Conservation (phyloP, 2,329 filamentous ascomycete species). For the Penicillium sp. region DNA sequence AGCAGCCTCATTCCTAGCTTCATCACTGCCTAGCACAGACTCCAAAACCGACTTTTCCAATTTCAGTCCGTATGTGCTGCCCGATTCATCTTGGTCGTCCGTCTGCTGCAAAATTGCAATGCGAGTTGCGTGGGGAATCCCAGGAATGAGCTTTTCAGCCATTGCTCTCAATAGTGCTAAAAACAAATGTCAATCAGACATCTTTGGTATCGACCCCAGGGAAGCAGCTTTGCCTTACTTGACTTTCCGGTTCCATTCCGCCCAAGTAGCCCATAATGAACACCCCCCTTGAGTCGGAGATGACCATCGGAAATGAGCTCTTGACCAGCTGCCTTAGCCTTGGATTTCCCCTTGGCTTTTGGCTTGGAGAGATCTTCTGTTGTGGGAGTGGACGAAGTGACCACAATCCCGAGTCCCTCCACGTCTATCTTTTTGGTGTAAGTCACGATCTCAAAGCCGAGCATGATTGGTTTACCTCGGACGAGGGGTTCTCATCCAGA, state of each 20-base stretch:
- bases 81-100: slow-evolving; percentile 31
- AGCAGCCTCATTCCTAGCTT: slow-evolving; percentile 54
- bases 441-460: not conserved
- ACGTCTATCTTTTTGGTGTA: slow-evolving; percentile 60
- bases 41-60: slow-evolving; percentile 59
- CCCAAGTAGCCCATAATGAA: slow-evolving; percentile 76
- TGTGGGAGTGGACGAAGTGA: slow-evolving; percentile 47
- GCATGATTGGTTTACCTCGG: slow-evolving; percentile 48
- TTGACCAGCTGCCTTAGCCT: slow-evolving; percentile 51
- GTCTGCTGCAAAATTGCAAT: slow-evolving; percentile 72
- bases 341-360: slow-evolving; percentile 46
- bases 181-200: not conserved
- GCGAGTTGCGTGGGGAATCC: slow-evolving; percentile 66
- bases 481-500: slow-evolving; percentile 54
- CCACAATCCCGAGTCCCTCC: slow-evolving; percentile 70
- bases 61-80: slow-evolving; percentile 6
- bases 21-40: slow-evolving; percentile 61
- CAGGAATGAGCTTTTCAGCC: slow-evolving; percentile 75
- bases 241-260: slow-evolving; percentile 84
- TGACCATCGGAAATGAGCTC: slow-evolving; percentile 72
- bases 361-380: slow-evolving; percentile 22
- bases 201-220: slow-evolving; percentile 5
- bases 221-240: slow-evolving; percentile 48
- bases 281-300: slow-evolving; percentile 69
- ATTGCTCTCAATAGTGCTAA: slow-evolving; percentile 72